phyloP scores from a whole-genome alignment of 1,284 basidiomycete species.

The Grifola frondosa region DNA sequence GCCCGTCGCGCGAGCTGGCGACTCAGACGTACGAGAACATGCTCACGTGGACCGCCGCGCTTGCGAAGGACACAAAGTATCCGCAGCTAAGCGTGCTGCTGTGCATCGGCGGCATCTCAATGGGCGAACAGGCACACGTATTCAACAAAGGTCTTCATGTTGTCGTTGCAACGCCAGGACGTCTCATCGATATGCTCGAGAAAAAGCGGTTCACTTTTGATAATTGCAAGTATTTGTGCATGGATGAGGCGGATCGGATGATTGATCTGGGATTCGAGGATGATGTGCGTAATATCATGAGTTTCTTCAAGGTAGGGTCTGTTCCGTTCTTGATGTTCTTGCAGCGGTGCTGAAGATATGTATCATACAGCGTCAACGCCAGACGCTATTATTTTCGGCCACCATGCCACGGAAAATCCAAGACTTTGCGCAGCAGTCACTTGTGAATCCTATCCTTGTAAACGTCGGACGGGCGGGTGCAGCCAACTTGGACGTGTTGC shows the following conservation, averaged over 20 bases:
- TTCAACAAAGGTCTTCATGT: slow-evolving; percentile 92
- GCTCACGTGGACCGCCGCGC: slow-evolving; percentile 78
- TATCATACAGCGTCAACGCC: slow-evolving; percentile 79
- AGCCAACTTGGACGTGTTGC: slow-evolving; percentile 94
- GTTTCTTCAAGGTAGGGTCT: slow-evolving; percentile 83
- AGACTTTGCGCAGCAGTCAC: slow-evolving; percentile 95
- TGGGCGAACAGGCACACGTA: slow-evolving; percentile 93
- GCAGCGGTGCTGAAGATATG: slow-evolving; percentile 15
- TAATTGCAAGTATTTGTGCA: slow-evolving; percentile 92
- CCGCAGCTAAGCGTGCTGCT: slow-evolving; percentile 86
- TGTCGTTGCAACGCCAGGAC: slow-evolving; percentile 94
- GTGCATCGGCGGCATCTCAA: slow-evolving; percentile 97
- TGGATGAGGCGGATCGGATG: slow-evolving; percentile 99
- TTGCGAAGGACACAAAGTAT: slow-evolving; percentile 79
- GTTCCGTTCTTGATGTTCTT: neutral
- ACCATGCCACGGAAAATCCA: slow-evolving; percentile 99
- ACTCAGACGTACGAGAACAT: slow-evolving; percentile 97
- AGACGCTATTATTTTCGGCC: slow-evolving; percentile 96
- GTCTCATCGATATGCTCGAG: slow-evolving; percentile 96
- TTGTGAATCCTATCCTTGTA: slow-evolving; percentile 91
- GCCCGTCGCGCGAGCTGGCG: slow-evolving; percentile 92
- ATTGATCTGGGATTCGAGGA: slow-evolving; percentile 99
- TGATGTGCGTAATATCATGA: slow-evolving; percentile 98
- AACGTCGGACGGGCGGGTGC: slow-evolving; percentile 98
- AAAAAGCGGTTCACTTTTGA: slow-evolving; percentile 91